Evolutionary conservation across 2,329 filamentous ascomycete genomes (phyloP).

Genomic region (Aspergillus versicolor): DNA sequence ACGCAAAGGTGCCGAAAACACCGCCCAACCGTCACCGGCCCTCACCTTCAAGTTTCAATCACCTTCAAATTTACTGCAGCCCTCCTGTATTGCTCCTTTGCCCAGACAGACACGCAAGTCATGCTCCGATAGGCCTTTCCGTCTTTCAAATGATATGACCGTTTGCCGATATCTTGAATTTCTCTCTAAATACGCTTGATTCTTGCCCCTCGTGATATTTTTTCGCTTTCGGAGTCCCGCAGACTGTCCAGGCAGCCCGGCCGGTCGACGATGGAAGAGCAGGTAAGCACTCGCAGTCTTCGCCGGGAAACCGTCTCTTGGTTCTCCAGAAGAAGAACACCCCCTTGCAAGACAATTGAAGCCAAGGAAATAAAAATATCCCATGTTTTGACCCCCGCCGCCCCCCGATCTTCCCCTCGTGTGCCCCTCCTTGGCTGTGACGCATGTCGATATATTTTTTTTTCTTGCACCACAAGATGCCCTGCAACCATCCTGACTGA

Average conservation of each 20-base stretch:
- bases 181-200: constrained; percentile 15
- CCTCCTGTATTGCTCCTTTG: constrained; percentile 1
- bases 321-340: neutral
- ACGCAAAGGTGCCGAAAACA: constrained; percentile 9
- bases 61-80: neutral
- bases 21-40: constrained; percentile 5
- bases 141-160: constrained; percentile 24
- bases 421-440: constrained; percentile 20
- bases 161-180: constrained; percentile 22
- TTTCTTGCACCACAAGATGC: neutral
- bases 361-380: constrained; percentile 13
- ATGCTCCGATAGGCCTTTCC: constrained; percentile 14
- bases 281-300: constrained; percentile 31
- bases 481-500: constrained; percentile 2
- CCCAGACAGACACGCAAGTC: constrained; percentile 1
- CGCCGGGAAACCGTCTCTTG: neutral
- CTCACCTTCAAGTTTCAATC: neutral
- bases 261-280: constrained; percentile 47
- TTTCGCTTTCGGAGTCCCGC: constrained; percentile 14
- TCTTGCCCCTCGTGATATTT: constrained; percentile 8
- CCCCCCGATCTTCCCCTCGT: constrained; percentile 14
- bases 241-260: constrained; percentile 33
- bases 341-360: constrained; percentile 1
- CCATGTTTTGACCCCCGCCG: constrained; percentile 15
- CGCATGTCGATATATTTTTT: neutral